Evolutionary conservation across 768 basidiomycete species (phyloP), one percentile per base, ranked within the genome.

Genomic region (Mycena vulgaris): DNA sequence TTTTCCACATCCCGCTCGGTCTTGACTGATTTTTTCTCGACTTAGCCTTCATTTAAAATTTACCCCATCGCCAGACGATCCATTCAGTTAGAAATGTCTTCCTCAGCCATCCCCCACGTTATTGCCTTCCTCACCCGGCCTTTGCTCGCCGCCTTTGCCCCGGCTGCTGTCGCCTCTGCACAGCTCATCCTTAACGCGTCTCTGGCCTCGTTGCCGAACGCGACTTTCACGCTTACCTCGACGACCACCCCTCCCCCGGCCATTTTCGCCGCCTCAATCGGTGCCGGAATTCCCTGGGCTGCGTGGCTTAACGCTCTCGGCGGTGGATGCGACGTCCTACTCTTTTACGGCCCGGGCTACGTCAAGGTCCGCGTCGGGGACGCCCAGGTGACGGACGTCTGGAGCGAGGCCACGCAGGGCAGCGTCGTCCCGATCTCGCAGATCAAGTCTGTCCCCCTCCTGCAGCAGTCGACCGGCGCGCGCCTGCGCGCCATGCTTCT

Each of bases 81-180:
- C 37, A 33, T 51, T 51, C 19, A 45, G 30, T 45, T 23, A 6
- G 5, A 40, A 39, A 70, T 73, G 68, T 70, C 72, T 39, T 55
- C 72, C 27, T 62, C 67, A 23, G 51, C 72, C 66, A 47, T 74
- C 40, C 56, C 69, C 63, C 72, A 68, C 47, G 60, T 70, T 47
- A 62, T 74, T 39, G 35, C 62, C 30, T 74, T 63, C 72, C 69
- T 74, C 51, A 74, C 72, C 35, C 51, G 62, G 51, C 69, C 72
- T 39, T 37, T 74, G 33, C 21, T 62, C 23, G 7, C 56, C 27
- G 30, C 31, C 17, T 60, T 39, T 19, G 13, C 69, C 9, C 60
- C 65, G 5, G 35, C 65, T 16, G 33, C 60, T 17, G 66, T 74
- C 4, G 39, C 61, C 2, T 52, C 69, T 14, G 69, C 69, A 2